Percentiles rank a stretch among this genome's conserved stretches.
phyloP scores from a whole-genome alignment of 1,139 yeast species.

The Hyphopichia wangnamkhiaoensis region DNA sequence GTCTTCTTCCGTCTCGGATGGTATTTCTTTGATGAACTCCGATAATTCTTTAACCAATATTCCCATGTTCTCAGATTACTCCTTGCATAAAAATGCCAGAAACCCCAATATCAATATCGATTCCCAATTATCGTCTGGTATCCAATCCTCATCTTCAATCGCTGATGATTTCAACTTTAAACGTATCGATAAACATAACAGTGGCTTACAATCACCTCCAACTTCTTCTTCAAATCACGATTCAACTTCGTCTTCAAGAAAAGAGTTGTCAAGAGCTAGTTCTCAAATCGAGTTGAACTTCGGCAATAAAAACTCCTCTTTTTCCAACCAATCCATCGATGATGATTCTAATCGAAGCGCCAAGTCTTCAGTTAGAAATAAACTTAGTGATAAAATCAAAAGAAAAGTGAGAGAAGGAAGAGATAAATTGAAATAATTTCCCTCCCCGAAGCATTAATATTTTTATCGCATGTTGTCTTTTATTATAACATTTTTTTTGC shows the following conservation, averaged over 20 bases:
- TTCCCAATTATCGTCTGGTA: slow-evolving; percentile 22
- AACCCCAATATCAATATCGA: slow-evolving; percentile 25
- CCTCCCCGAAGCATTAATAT: no score
- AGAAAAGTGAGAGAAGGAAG: slow-evolving; percentile 37
- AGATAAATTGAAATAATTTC: slow-evolving; percentile 11
- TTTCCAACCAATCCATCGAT: neutral
- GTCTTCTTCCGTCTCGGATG: slow-evolving; percentile 49
- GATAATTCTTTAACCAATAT: slow-evolving; percentile 56
- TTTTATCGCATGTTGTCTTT: neutral
- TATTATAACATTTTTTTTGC: neutral
- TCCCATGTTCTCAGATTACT: slow-evolving; percentile 54
- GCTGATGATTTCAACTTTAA: slow-evolving; percentile 27
- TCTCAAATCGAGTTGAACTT: slow-evolving; percentile 43
- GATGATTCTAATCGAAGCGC: slow-evolving; percentile 7
- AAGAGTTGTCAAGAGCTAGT: slow-evolving; percentile 19
- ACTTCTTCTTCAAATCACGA: neutral
- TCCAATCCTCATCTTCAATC: slow-evolving; percentile 29
- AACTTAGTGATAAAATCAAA: slow-evolving; percentile 37
- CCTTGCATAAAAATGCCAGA: slow-evolving; percentile 36
- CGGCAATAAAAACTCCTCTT: slow-evolving; percentile 11
- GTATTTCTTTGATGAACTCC: slow-evolving; percentile 54
- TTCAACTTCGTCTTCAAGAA: slow-evolving; percentile 1
- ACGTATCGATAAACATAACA: slow-evolving; percentile 1
- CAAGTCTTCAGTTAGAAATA: slow-evolving; percentile 10
- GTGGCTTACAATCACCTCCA: neutral